These are phyloP conservation scores for Trichosporon sp. DNA, from an alignment of 1,284 basidiomycete species.

Conservation along the genomic window DNA sequence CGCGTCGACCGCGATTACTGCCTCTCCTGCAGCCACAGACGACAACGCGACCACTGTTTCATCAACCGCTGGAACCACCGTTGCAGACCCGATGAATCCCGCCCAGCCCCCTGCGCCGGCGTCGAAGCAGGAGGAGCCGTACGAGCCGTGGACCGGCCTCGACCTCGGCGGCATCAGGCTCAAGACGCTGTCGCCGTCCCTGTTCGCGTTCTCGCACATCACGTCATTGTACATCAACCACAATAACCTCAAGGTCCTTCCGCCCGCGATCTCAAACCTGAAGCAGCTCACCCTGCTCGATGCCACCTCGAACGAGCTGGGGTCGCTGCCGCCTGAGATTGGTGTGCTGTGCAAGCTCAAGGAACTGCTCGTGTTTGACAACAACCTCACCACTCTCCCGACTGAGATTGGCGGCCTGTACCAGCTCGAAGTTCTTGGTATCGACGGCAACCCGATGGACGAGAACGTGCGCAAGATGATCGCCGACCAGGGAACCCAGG, in stretches of 20 bases:
- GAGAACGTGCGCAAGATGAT: slow-evolving; percentile 69
- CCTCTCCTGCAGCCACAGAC: not conserved
- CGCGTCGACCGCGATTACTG: slow-evolving; percentile 9
- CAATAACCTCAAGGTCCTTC: slow-evolving; percentile 76
- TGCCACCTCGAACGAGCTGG: slow-evolving; percentile 82
- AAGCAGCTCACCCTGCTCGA: slow-evolving; percentile 86
- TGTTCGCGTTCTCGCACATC: slow-evolving; percentile 90
- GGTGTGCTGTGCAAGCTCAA: slow-evolving; percentile 86
- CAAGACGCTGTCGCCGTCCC: slow-evolving; percentile 77
- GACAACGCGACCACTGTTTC: slow-evolving; percentile 4
- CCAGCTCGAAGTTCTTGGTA: slow-evolving; percentile 85
- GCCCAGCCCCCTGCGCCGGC: slow-evolving; percentile 31
- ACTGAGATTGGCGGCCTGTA: slow-evolving; percentile 84
- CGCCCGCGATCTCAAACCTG: slow-evolving; percentile 77
- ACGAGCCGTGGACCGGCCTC: slow-evolving; percentile 72
- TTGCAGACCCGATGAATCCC: slow-evolving; percentile 36
- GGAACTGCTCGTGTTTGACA: slow-evolving; percentile 94
- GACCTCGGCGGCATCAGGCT: slow-evolving; percentile 95
- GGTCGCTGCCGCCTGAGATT: slow-evolving; percentile 75
- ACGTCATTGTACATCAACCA: slow-evolving; percentile 96
- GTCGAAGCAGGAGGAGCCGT: slow-evolving; percentile 37
- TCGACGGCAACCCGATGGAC: slow-evolving; percentile 94
- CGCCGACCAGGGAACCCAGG: slow-evolving; percentile 87
- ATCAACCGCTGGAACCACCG: slow-evolving; percentile 11
- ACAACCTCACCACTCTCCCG: slow-evolving; percentile 78